Evolutionary conservation across 2,329 filamentous ascomycete genomes (phyloP).

Genomic region (Beauveria brongniartii): DNA sequence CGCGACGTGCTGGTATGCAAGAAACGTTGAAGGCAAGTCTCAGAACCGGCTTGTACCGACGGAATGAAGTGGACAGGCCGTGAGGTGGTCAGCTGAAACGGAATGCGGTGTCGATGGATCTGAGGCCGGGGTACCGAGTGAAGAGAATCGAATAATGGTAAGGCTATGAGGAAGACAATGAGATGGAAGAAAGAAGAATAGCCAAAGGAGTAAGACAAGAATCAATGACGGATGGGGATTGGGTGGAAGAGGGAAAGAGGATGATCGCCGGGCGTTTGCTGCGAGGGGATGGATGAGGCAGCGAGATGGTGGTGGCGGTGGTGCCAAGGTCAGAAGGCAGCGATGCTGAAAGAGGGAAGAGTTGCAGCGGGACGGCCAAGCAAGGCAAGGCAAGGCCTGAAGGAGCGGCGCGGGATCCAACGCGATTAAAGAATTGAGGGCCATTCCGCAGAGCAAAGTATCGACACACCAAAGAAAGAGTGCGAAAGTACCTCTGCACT

Average conservation of each 20-base stretch:
- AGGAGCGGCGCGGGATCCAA: background rate
- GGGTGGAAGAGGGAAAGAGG: background rate
- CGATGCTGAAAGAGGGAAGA: conserved; percentile 8
- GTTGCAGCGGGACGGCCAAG: background rate
- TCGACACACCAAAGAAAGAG: too few species aligned
- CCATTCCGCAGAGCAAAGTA: background rate
- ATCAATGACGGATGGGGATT: background rate
- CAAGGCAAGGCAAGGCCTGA: background rate
- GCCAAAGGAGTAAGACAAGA: background rate
- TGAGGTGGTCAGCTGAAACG: conserved; percentile 4
- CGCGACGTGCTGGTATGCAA: conserved; percentile 5
- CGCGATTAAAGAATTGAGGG: conserved; percentile 2
- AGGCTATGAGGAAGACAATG: background rate
- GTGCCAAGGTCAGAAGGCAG: conserved; percentile 5
- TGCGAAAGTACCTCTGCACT: too few species aligned
- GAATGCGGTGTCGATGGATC: conserved; percentile 3
- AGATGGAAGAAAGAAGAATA: background rate
- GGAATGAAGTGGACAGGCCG: background rate
- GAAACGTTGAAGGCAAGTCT: background rate
- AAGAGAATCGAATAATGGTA: background rate
- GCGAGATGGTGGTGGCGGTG: background rate
- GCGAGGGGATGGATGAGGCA: background rate
- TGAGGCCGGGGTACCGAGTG: background rate
- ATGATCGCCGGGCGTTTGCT: background rate
- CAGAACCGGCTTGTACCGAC: conserved; percentile 4